Percentiles rank a stretch among this genome's conserved stretches.
These are phyloP conservation scores for Sordaria brevicollis DNA, from an alignment of 495 filamentous ascomycete genomes.

Conservation along the genomic window DNA sequence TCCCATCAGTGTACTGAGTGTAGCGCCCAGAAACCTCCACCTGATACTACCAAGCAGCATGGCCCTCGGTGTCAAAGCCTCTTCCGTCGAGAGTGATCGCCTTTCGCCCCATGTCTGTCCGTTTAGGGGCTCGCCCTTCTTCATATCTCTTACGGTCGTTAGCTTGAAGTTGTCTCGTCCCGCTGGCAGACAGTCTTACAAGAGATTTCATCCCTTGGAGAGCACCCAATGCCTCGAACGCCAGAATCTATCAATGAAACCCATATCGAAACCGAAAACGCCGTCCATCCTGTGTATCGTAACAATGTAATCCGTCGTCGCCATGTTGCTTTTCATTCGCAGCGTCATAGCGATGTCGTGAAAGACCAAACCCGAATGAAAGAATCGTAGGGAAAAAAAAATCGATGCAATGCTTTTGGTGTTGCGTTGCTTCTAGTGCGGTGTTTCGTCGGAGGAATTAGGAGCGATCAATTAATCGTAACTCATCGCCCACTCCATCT, in stretches of 20 bases:
- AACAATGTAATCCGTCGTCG: background rate
- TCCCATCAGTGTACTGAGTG: background rate
- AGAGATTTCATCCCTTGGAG: background rate
- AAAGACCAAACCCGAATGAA: background rate
- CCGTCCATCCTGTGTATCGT: background rate
- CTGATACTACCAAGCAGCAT: background rate
- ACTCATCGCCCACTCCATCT: conserved; percentile 11
- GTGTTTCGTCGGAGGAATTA: background rate
- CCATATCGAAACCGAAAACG: background rate
- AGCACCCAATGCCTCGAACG: background rate
- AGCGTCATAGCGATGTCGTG: background rate
- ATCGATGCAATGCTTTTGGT: too few species aligned
- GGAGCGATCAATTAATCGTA: background rate
- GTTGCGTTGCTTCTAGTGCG: too few species aligned
- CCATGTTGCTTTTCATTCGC: background rate
- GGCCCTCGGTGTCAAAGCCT: background rate
- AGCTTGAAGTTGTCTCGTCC: background rate
- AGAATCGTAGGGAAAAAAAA: background rate
- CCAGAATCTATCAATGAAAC: background rate
- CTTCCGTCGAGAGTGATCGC: background rate
- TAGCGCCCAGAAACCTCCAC: too few species aligned
- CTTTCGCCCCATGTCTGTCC: background rate
- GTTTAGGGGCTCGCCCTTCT: background rate
- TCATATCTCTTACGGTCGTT: background rate
- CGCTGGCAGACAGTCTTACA: too few species aligned